Evolutionary conservation across 2,329 filamentous ascomycete species (phyloP), one percentile per base, ranked within the genome.

Genomic region (Hymenotorrendiella dingleyae): DNA sequence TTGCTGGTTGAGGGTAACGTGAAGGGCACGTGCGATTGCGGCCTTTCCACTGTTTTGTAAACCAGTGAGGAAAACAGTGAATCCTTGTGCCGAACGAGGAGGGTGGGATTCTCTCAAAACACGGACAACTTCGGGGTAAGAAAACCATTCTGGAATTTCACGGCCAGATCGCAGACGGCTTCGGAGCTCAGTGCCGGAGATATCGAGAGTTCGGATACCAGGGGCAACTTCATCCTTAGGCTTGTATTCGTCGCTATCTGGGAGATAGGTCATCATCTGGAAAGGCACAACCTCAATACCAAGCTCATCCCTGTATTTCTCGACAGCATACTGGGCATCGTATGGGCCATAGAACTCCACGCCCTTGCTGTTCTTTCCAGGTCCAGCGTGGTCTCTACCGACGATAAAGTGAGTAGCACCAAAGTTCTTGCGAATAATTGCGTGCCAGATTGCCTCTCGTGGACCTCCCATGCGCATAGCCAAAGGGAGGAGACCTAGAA

Each of bases 401-500:
- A 98, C 90, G 60, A 98, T 98, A 76, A 98, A 98, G 77, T 98
- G 93, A 12, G 93, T 97, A 36, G 91, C 89, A 60, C 93, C 93
- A 72, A 96, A 90, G 71, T 98, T 98, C 83, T 97, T 98, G 65
- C 93, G 89, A 76, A 98, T 98, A 62, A 98, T 95, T 62, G 93
- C 93, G 75, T 98, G 93, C 93, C 93, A 98, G 71, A 98, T 89
- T 56, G 93, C 93, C 74, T 98, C 93, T 56, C 93, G 87, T 52
- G 93, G 93, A 59, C 93, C 93, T 63, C 89, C 93, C 93, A 98
- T 98, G 64, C 93, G 86, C 93, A 98, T 98, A 60, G 93, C 93
- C 53, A 98, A 78, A 46, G 90, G 90, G 42, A 98, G 78, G 30
- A 98, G 86, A 68, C 89, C 91, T 53, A 98, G 80, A 28, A 94